Evolutionary conservation across 352 stramenopile genomes (phyloP), one percentile per base, ranked within the genome.

Genomic region (Phytophthora sojae): DNA sequence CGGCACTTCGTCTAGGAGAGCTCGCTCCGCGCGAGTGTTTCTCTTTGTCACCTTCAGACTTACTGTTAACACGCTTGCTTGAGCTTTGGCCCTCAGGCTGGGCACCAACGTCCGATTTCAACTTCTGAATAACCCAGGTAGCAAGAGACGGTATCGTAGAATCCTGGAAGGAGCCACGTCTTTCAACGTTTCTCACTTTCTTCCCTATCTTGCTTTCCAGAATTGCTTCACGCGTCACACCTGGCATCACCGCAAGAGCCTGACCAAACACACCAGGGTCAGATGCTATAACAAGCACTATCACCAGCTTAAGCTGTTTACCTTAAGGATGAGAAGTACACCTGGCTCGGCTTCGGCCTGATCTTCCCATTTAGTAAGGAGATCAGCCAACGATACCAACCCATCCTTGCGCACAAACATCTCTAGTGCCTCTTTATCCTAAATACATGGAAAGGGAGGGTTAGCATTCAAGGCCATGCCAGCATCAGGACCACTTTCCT

Each of bases 241-340:
- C 82, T 47, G 86, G 86, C 17, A 94, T 59, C 6, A 89, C 79
- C 14, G 75, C 69, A n/a, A 94, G 76, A 5, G 82, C 58, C 84
- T 93, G 30, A 17, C 44, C 26, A 54, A 23, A 57, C 17, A 30
- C 3, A 57, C 12, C 19, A 37, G 14, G 57, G 49, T 67, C 26
- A 69, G 37, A 11, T 5, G 66, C 12, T 21, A 30, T 4, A 25
- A 69, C 11, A 44, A n/a, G 39, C 4, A 35, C 7, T 67, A 29
- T 30, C 35, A 42, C 30, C n/a, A 52, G 3, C 47, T 23, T 14
- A 21, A 30, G 4, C 17, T 15, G 15, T 52, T 51, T 65, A 92
- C 86, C 77, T 94, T 94, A 2, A 94, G 56, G 17, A 92, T 70
- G 1, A 89, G 75, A 12, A 93, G 62, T 26, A 94, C 70, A 8